These are phyloP conservation scores for Ottelia alismoides DNA, from an alignment of 106 monocot species.

Conservation along the genomic window DNA sequence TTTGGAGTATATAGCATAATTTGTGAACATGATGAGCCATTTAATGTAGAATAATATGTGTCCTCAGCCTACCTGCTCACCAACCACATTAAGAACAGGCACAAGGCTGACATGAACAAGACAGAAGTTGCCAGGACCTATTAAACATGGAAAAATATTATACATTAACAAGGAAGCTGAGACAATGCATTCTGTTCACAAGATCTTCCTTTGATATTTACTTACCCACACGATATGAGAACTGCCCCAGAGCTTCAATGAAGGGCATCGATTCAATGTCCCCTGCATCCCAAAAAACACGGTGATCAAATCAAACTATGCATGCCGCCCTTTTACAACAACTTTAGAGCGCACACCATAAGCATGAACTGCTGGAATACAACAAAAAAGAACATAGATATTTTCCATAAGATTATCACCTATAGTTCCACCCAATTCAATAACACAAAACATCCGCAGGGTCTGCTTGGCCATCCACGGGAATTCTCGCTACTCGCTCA, in stretches of 20 bases:
- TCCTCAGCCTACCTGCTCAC: constrained; percentile 78
- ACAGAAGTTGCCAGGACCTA: constrained; percentile 90
- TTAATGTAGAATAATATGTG: too few relatives aligned
- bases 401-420: constrained; percentile 28
- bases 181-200: not conserved
- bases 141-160: too few relatives aligned
- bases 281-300: too few relatives aligned
- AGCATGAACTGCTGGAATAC: too few relatives aligned
- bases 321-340: too few relatives aligned
- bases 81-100: constrained; percentile 90
- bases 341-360: too few relatives aligned
- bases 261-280: constrained; percentile 90
- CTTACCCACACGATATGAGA: constrained; percentile 90
- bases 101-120: constrained; percentile 96
- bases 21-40: too few relatives aligned
- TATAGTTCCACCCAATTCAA: constrained; percentile 94
- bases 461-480: constrained; percentile 83
- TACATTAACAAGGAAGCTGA: not conserved
- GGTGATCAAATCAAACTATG: too few relatives aligned
- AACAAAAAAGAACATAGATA: too few relatives aligned
- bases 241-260: constrained; percentile 77
- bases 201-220: not conserved
- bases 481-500: constrained; percentile 58
- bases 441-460: constrained; percentile 91
- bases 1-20: too few relatives aligned